Base-by-base conservation (phyloP, 2,329 filamentous ascomycete species). In the Ophiocordyceps australis region DNA sequence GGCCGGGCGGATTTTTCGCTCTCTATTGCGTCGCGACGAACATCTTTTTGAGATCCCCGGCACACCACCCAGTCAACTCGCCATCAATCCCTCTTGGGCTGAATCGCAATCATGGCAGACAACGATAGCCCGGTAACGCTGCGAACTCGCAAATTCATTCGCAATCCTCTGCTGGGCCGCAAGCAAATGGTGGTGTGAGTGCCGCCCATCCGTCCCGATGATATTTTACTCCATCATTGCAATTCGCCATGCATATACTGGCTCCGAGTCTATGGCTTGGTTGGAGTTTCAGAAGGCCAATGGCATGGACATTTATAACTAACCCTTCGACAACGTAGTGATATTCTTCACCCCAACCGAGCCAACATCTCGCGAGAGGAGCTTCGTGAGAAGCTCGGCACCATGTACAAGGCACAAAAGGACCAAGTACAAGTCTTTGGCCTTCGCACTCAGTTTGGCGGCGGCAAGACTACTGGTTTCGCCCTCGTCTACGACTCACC, bases 101-200 rank as follows among this genome's bases (percentile, higher is more conserved):
- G 41, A 35, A 59, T 52, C 61, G 63, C 63, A 66, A 91, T 62
- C 60, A 93, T 94, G 86, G 79, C 85, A 64, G 79, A 85, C 64
- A 61, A 62, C 53, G 75, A 81, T 56, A 60, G 62, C 48, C 63
- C 75, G 54, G 75, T 83, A 56, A 83, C 77, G 51, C 65, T 85
- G 65, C 74, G 89, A 69, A 98, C 89, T 64, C 86, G 89, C 80
- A 95, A 95, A 73, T 98, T 98, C 80, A 91, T 95, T 67, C 82
- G 85, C 70, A 98, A 98, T 76, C 81, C 89, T 60, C 82, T 98
- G 55, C 77, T 98, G 57, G 82, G 78, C 59, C 80, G 86, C 61
- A 93, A 92, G 74, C 86, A 95, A 77, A 93, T 95, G 82, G 86
- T 94, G 65, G 80, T 94, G 86, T 94, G 82, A 74, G 79, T 76